phyloP scores from a whole-genome alignment of 2,329 filamentous ascomycete genomes.

The Fusarium sp. region DNA sequence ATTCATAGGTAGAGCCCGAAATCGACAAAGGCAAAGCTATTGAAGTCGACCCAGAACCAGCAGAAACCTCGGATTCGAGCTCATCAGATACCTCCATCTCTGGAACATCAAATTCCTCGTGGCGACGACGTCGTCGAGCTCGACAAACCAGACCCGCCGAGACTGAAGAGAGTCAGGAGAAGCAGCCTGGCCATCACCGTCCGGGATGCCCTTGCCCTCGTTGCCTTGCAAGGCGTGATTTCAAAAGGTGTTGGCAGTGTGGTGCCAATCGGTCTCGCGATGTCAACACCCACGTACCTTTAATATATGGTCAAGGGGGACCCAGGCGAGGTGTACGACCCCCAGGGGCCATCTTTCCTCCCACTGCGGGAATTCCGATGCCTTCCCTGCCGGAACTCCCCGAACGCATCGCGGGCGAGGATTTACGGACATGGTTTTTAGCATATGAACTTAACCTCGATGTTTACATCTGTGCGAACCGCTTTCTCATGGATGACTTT shows the following conservation, averaged over 20 bases:
- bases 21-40: slow-evolving; percentile 59
- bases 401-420: slow-evolving; percentile 56
- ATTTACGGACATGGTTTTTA: slow-evolving; percentile 61
- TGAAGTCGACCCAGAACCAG: slow-evolving; percentile 38
- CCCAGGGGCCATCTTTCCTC: slow-evolving; percentile 7
- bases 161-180: slow-evolving; percentile 49
- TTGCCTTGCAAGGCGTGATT: slow-evolving; percentile 48
- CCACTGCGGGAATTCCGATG: slow-evolving; percentile 1
- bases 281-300: background rate
- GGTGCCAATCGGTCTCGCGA: slow-evolving; percentile 36
- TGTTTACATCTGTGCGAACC: slow-evolving; percentile 63
- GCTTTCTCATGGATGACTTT: slow-evolving; percentile 61
- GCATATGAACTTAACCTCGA: slow-evolving; percentile 61
- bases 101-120: slow-evolving; percentile 37
- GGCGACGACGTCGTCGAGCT: slow-evolving; percentile 34
- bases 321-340: slow-evolving; percentile 15
- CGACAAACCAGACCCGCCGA: slow-evolving; percentile 15
- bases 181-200: slow-evolving; percentile 59
- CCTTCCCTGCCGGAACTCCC: slow-evolving; percentile 3
- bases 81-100: slow-evolving; percentile 41
- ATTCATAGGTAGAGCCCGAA: slow-evolving; percentile 32
- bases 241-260: slow-evolving; percentile 43
- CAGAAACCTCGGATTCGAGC: slow-evolving; percentile 52
- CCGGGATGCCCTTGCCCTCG: slow-evolving; percentile 58
- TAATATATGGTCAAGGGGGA: slow-evolving; percentile 12